phyloP scores from a whole-genome alignment of 2,329 filamentous ascomycete species.

The Orbilia blumenaviensis region DNA sequence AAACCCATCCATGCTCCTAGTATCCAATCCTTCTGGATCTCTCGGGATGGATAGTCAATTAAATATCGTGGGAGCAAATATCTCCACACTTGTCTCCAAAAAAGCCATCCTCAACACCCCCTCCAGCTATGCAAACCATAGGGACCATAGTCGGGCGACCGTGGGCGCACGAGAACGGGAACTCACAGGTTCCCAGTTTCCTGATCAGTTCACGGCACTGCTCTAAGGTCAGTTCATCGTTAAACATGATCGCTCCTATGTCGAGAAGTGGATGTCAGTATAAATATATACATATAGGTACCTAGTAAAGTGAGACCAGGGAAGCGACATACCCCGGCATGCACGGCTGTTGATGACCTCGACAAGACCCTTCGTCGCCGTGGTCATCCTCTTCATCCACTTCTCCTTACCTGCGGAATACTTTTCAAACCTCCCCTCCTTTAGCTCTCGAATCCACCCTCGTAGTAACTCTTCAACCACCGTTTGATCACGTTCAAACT shows the following conservation, averaged over 20 bases:
- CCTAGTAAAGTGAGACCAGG: too few relatives aligned
- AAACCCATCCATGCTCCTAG: too few relatives aligned
- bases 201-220: conserved; percentile 70
- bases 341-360: conserved; percentile 19
- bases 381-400: conserved; percentile 44
- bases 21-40: too few relatives aligned
- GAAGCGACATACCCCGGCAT: conserved; percentile 71
- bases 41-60: too few relatives aligned
- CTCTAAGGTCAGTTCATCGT: conserved; percentile 70
- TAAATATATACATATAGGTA: too few relatives aligned
- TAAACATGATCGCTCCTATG: conserved; percentile 80
- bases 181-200: conserved; percentile 70
- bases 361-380: not conserved
- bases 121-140: conserved; percentile 66
- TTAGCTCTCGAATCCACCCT: conserved; percentile 74
- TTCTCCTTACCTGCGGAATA: not conserved
- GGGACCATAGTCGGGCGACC: conserved; percentile 75
- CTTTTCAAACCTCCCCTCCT: conserved; percentile 63
- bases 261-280: conserved; percentile 72
- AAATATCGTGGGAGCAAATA: not conserved
- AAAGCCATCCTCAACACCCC: not conserved
- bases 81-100: conserved; percentile 6
- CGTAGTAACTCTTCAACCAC: conserved; percentile 79
- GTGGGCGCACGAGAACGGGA: conserved; percentile 86
- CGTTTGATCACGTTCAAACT: conserved; percentile 76